A percentile compares a stretch with the other conserved stretches of the same genome.
These are phyloP conservation scores for Cytospora mali DNA, from an alignment of 2,329 filamentous ascomycete genomes.

Conservation along the genomic window DNA sequence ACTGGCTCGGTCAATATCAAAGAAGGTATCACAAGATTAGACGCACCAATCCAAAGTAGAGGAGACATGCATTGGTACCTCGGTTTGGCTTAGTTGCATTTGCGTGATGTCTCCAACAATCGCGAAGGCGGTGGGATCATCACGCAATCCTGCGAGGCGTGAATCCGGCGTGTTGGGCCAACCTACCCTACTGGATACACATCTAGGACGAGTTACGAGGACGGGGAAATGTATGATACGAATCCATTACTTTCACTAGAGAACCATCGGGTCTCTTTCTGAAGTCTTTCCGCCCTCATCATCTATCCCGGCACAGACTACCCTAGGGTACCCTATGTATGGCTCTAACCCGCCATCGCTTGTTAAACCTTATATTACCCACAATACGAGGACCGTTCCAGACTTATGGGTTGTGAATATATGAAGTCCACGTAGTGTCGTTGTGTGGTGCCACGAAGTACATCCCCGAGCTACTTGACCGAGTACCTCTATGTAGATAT, in stretches of 20 bases:
- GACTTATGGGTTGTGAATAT: too few species aligned
- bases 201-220: background rate
- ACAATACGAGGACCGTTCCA: too few species aligned
- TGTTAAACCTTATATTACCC: too few species aligned
- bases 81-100: background rate
- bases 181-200: background rate
- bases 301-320: too few species aligned
- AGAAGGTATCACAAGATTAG: too few species aligned
- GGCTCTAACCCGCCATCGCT: too few species aligned
- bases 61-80: background rate
- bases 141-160: slow-evolving; percentile 2
- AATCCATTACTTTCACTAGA: background rate
- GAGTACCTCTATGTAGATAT: too few species aligned
- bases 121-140: slow-evolving; percentile 7
- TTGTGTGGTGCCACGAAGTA: too few species aligned
- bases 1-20: too few species aligned
- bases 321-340: too few species aligned
- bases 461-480: too few species aligned
- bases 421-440: too few species aligned
- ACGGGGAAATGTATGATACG: background rate
- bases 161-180: background rate
- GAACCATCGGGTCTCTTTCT: background rate
- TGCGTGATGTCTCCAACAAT: background rate
- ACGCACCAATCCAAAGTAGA: background rate
- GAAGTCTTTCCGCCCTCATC: background rate